Evolutionary conservation across 2,329 filamentous ascomycete species (phyloP), one percentile per base, ranked within the genome.

Genomic region (Alternaria incomplexa): DNA sequence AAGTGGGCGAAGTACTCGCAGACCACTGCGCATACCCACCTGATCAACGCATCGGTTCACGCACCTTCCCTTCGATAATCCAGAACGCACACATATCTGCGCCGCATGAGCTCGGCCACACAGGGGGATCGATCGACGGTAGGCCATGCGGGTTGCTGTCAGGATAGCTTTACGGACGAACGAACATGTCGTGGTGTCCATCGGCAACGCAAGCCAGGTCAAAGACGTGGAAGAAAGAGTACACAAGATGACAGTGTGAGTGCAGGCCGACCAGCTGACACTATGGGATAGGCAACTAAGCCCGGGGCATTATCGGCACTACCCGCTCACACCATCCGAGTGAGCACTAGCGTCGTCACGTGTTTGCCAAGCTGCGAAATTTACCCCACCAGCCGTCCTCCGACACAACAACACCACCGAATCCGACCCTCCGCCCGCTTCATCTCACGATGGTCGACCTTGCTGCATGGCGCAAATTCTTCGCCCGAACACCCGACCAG

Each of bases 341-440:
- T 62, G 8, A 46, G 61, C 47, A n/a, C 51, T 77, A 74, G 73
- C 56, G 36, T 11, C 11, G 56, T 77, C 75, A 77, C 76, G 76
- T 77, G 75, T n/a, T 28, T 13, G 20, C 61, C 15, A 69, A 69
- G 58, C 69, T 65, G 68, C 60, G 66, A 73, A 71, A 67, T 69
- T 52, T 73, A 73, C 76, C 73, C 76, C 77, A 74, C 74, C 72
- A 74, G 71, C 63, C 65, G 64, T 73, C 74, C 59, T 53, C 65
- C 55, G 61, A 62, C 66, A 66, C 72, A 70, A 72, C 72, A 73
- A 69, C 69, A 71, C 62, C 64, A 64, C 64, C 69, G 55, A 53
- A 65, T 55, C 63, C 58, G 59, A 55, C 61, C 56, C 55, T 62
- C 51, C 58, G 43, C 47, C 57, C 64, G 55, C 57, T 64, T 55